Conservation (phyloP, 805 yeast genomes). For the Candida bentonensis region DNA sequence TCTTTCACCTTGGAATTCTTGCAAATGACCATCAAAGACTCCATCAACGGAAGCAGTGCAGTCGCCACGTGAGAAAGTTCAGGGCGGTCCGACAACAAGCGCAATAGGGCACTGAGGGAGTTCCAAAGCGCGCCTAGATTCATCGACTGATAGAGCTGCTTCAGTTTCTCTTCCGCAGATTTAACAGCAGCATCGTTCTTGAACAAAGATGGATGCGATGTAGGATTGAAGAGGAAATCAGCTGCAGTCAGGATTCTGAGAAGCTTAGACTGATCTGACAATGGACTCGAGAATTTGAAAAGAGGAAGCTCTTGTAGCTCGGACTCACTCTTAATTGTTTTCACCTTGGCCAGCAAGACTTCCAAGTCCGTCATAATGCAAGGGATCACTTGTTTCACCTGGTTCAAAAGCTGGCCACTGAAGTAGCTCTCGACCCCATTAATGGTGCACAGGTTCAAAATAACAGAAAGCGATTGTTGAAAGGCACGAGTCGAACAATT, state of each 20-base stretch:
- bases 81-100: constrained; percentile 44
- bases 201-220: constrained; percentile 5
- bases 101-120: constrained; percentile 59
- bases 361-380: constrained; percentile 41
- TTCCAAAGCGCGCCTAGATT: constrained; percentile 76
- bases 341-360: constrained; percentile 32
- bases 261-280: constrained; percentile 82
- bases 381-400: constrained; percentile 47
- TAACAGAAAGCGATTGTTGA: constrained; percentile 66
- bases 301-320: constrained; percentile 43
- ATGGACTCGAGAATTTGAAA: constrained; percentile 57
- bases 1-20: constrained; percentile 62
- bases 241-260: constrained; percentile 75
- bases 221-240: constrained; percentile 57
- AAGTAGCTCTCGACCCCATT: constrained; percentile 49
- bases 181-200: constrained; percentile 10
- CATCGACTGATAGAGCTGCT: constrained; percentile 43
- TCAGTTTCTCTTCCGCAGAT: constrained; percentile 13
- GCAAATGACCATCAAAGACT: constrained; percentile 91
- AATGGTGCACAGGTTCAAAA: constrained; percentile 58
- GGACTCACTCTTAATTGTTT: constrained; percentile 23
- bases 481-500: constrained; percentile 79
- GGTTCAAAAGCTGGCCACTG: constrained; percentile 49
- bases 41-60: constrained; percentile 72
- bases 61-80: constrained; percentile 56